These are phyloP conservation scores for Cyclotella choctawhatcheeana DNA, from an alignment of 108 stramenopile species.

Conservation along the genomic window DNA sequence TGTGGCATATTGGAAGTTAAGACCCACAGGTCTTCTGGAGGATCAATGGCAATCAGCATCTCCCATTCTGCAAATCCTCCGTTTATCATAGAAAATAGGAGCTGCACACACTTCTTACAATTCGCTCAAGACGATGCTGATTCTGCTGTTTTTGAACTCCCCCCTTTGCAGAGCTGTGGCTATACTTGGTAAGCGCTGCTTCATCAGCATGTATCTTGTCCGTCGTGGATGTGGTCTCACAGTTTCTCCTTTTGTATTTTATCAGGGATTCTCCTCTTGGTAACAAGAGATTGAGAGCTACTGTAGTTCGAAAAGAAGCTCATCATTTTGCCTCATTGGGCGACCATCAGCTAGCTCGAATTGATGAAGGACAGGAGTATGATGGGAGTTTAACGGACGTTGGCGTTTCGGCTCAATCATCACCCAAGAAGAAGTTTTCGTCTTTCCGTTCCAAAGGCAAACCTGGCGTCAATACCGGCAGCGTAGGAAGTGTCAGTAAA, in stretches of 20 bases:
- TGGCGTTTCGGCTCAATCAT: neutral
- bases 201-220: too few relatives aligned
- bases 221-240: too few relatives aligned
- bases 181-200: too few relatives aligned
- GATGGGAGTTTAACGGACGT: neutral
- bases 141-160: constrained; percentile 48
- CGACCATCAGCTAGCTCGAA: neutral
- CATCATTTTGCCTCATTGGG: neutral
- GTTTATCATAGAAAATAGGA: constrained; percentile 46
- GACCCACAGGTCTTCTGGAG: constrained; percentile 19
- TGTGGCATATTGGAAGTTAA: constrained; percentile 42
- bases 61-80: constrained; percentile 37
- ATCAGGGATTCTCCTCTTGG: constrained; percentile 38
- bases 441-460: neutral
- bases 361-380: neutral
- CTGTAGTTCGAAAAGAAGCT: constrained; percentile 5
- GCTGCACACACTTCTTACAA: constrained; percentile 30
- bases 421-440: neutral
- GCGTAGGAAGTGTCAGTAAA: neutral
- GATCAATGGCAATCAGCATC: constrained; percentile 23
- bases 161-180: constrained; percentile 50
- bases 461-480: constrained; percentile 6
- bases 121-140: constrained; percentile 50
- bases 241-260: too few relatives aligned
- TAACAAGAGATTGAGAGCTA: constrained; percentile 30